phyloP scores from a whole-genome alignment of 306 rosid genomes.

The Canavalia ensiformis region DNA sequence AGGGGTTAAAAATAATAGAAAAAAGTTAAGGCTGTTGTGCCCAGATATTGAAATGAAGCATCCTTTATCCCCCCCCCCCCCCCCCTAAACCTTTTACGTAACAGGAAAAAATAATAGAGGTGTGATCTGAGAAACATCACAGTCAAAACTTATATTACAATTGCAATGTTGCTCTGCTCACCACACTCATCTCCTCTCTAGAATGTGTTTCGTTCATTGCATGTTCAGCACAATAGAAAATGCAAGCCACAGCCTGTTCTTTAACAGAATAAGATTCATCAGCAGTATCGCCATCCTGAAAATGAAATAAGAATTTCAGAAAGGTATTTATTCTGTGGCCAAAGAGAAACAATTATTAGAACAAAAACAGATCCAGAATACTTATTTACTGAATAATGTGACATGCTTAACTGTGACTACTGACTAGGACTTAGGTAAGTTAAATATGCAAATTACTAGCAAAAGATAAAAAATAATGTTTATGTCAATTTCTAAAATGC shows the following conservation, averaged over 20 bases:
- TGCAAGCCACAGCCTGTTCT: conserved; percentile 11
- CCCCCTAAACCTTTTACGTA: neutral
- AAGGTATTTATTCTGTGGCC: neutral
- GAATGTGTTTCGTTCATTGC: neutral
- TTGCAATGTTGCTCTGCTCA: conserved; percentile 49
- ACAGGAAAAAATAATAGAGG: conserved; percentile 45
- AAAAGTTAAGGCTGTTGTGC: neutral
- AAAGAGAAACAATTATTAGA: neutral
- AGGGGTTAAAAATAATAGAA: neutral
- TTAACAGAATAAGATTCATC: neutral
- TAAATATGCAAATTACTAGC: neutral
- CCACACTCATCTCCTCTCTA: conserved; percentile 41
- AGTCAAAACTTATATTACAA: conserved; percentile 60
- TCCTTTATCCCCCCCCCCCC: neutral
- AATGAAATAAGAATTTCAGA: conserved; percentile 26
- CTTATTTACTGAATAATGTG: neutral
- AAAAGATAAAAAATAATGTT: neutral
- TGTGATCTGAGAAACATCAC: conserved; percentile 56
- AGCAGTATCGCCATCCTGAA: conserved; percentile 36
- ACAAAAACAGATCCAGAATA: neutral
- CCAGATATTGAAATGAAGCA: neutral
- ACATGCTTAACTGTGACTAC: neutral
- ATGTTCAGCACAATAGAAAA: conserved; percentile 22
- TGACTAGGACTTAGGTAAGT: neutral
- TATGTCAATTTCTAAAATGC: conserved; percentile 4